phyloP scores from a whole-genome alignment of 805 yeast species.

The Candida sanyiensis region DNA sequence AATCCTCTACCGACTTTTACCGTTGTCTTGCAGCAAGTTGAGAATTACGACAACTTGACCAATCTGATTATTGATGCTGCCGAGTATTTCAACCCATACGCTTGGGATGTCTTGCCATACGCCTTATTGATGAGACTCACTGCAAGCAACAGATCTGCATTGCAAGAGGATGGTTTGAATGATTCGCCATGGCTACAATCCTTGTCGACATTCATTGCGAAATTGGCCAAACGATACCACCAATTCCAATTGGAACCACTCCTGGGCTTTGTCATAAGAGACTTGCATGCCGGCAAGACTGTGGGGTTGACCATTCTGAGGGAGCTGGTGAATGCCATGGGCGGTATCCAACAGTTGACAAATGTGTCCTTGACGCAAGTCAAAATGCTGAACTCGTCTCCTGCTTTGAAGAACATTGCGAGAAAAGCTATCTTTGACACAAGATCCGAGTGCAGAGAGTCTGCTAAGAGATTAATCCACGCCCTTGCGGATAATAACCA shows the following conservation, averaged over 20 bases:
- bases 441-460: conserved; percentile 40
- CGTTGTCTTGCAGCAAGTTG: conserved; percentile 73
- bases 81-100: conserved; percentile 62
- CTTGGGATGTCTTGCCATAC: conserved; percentile 80
- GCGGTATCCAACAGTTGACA: conserved; percentile 68
- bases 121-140: conserved; percentile 68
- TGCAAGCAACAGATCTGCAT: conserved; percentile 51
- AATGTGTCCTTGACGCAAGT: conserved; percentile 66
- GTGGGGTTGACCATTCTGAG: conserved; percentile 58
- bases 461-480: conserved; percentile 47
- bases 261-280: conserved; percentile 52
- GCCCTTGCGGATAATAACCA: conserved; percentile 38
- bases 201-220: conserved; percentile 71
- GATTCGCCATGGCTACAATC: conserved; percentile 85
- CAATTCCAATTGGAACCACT: conserved; percentile 59
- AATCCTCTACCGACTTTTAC: conserved; percentile 77
- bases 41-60: conserved; percentile 84
- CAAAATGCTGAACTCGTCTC: conserved; percentile 58
- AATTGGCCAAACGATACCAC: conserved; percentile 49
- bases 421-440: conserved; percentile 47
- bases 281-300: conserved; percentile 53
- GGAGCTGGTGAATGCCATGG: conserved; percentile 65
- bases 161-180: conserved; percentile 74
- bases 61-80: conserved; percentile 76
- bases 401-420: conserved; percentile 48